A percentile compares a stretch with the other conserved stretches of the same genome.
phyloP scores from a whole-genome alignment of 805 yeast species.

The Kodamaea nitidulidarum region DNA sequence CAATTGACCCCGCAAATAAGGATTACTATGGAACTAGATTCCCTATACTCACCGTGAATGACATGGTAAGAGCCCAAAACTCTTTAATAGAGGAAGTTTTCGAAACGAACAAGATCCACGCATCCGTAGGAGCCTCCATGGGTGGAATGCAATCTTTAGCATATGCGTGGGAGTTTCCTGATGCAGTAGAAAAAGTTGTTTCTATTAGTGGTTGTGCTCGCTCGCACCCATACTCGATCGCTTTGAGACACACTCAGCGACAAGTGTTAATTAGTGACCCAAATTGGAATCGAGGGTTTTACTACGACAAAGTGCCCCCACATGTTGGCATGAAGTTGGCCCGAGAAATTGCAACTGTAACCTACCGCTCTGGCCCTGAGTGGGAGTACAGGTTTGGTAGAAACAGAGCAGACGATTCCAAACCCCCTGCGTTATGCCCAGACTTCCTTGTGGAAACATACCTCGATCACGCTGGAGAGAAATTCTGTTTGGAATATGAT shows the following conservation, averaged over 20 bases:
- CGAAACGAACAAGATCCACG: conserved; percentile 61
- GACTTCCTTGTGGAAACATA: conserved; percentile 91
- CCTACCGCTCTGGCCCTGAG: conserved; percentile 94
- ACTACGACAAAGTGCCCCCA: conserved; percentile 78
- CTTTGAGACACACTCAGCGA: conserved; percentile 88
- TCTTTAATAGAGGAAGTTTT: conserved; percentile 60
- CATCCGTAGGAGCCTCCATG: conserved; percentile 88
- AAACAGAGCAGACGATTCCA: conserved; percentile 74
- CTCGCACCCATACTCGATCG: conserved; percentile 91
- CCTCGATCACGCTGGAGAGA: conserved; percentile 91
- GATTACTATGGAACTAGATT: conserved; percentile 78
- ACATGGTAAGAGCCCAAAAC: conserved; percentile 88
- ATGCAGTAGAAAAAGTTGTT: conserved; percentile 65
- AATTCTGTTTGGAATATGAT: conserved; percentile 86
- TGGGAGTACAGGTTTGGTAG: conserved; percentile 94
- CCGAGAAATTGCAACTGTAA: conserved; percentile 88
- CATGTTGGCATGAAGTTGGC: conserved; percentile 94
- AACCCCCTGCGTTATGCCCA: conserved; percentile 85
- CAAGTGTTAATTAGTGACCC: conserved; percentile 94
- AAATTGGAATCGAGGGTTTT: conserved; percentile 88
- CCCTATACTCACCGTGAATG: conserved; percentile 80
- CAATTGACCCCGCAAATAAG: conserved; percentile 64
- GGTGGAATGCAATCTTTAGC: conserved; percentile 99
- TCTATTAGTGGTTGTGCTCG: conserved; percentile 91
- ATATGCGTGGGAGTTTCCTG: conserved; percentile 78